Evolutionary conservation across 2,329 filamentous ascomycete genomes (phyloP).

Genomic region (Fusarium secorum): DNA sequence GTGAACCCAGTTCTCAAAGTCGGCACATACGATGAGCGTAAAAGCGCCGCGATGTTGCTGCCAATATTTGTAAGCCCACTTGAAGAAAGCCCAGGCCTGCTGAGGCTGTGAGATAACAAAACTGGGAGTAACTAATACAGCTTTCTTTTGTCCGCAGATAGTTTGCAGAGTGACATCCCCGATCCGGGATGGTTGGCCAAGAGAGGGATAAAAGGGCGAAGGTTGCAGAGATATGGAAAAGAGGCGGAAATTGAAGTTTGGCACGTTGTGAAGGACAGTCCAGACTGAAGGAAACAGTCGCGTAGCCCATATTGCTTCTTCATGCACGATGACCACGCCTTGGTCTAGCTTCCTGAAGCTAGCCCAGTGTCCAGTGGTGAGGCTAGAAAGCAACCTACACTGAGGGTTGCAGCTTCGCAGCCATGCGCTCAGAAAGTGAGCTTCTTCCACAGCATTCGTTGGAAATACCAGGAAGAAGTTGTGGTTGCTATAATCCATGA

Average conservation of each 20-base stretch:
- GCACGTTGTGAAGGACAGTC: slow-evolving; percentile 43
- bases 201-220: slow-evolving; percentile 19
- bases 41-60: slow-evolving; percentile 14
- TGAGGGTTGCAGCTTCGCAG: slow-evolving; percentile 50
- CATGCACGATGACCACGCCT: slow-evolving; percentile 55
- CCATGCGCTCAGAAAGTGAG: slow-evolving; percentile 55
- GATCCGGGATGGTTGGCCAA: background rate
- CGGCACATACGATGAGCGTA: slow-evolving; percentile 44
- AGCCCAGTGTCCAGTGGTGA: slow-evolving; percentile 56
- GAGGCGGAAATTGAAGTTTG: slow-evolving; percentile 50
- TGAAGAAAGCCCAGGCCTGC: slow-evolving; percentile 47
- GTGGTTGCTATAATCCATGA: slow-evolving; percentile 30
- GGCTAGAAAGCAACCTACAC: slow-evolving; percentile 54
- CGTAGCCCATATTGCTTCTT: slow-evolving; percentile 50
- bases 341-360: slow-evolving; percentile 48
- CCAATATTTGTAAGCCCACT: slow-evolving; percentile 46
- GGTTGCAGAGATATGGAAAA: slow-evolving; percentile 47
- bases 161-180: slow-evolving; percentile 41
- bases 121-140: slow-evolving; percentile 52
- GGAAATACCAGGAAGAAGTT: slow-evolving; percentile 62
- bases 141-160: slow-evolving; percentile 46
- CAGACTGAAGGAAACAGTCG: slow-evolving; percentile 51
- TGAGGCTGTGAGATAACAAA: slow-evolving; percentile 51
- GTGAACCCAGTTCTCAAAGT: slow-evolving; percentile 43
- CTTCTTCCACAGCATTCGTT: slow-evolving; percentile 44